Base-by-base conservation (phyloP, 148 eudicot genomes). In the Nepenthes mirabilis region DNA sequence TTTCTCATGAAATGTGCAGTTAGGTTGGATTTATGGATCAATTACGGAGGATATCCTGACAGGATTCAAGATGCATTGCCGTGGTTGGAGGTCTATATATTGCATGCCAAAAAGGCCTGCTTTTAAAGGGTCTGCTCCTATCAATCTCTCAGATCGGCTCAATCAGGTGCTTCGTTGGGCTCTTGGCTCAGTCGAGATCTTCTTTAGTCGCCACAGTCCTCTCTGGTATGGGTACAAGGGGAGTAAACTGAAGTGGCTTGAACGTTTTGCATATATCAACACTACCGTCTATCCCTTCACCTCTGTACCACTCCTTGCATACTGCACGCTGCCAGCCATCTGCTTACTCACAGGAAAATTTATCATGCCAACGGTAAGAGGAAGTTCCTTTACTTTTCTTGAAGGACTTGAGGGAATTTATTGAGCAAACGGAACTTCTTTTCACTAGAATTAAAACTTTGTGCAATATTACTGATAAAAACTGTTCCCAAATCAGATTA, bases 121-220 rank as follows among this genome's bases (percentile, higher is more conserved):
- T 36, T 91, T 91, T 71, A 91, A 91, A 69, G 97, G 97, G 48
- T 83, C 97, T 61, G 97, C 97, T 76, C 97, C 97, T 14, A 91
- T 91, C 65, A 91, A 91, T 59, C 80, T 91, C 35, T 91, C 97
- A 60, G 97, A 91, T 80, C 77, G 97, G 57, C 96, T 91, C n/a
- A 85, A 91, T 64, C 97, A 91, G 67, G 97, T 91, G 61, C 91
- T 91, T 53, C 98, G 98, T 49, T 91, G 98, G 98, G 98, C 98
- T 59, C 85, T 91, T 52, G 98, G 98, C 58, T 91, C 98, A 6
- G 98, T 91, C 55, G 98, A 91, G 73, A 91, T 91, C 73, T 91
- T 91, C 70, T 91, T 91, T 58, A 91, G 98, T 56, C 90, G 87
- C 54, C 98, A 91, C 71, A 91, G 98, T 67, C 98, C 98, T 33